These are phyloP conservation scores for Starmerella sp. DNA, from an alignment of 805 yeast genomes.

Conservation along the genomic window DNA sequence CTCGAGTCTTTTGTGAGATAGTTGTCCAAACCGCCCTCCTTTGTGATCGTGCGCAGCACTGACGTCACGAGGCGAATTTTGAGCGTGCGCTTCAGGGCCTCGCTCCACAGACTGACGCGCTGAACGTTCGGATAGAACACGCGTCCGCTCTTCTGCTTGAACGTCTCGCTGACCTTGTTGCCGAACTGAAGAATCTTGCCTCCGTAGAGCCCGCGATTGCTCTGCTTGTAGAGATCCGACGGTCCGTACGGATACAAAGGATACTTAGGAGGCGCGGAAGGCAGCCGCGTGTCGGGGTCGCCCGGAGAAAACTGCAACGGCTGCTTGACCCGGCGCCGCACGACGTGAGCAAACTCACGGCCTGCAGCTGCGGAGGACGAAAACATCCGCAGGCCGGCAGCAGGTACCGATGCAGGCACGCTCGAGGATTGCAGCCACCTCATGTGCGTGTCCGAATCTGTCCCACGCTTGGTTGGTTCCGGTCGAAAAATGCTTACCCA, in stretches of 20 bases:
- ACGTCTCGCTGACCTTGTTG: slow-evolving; percentile 64
- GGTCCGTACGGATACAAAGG: slow-evolving; percentile 76
- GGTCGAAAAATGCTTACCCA: no score
- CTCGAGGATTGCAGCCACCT: neutral
- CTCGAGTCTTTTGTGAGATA: slow-evolving; percentile 78
- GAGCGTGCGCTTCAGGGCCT: slow-evolving; percentile 48
- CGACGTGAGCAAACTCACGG: slow-evolving; percentile 25
- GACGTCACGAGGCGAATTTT: slow-evolving; percentile 58
- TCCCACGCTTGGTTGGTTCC: neutral
- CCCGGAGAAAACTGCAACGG: slow-evolving; percentile 37
- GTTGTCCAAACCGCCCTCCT: slow-evolving; percentile 90
- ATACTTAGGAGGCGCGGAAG: slow-evolving; percentile 32
- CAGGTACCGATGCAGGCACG: neutral
- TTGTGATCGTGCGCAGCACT: slow-evolving; percentile 75
- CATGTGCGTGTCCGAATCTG: neutral
- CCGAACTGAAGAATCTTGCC: slow-evolving; percentile 74
- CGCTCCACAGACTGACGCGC: slow-evolving; percentile 72
- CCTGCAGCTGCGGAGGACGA: slow-evolving; percentile 12
- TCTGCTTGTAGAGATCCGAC: slow-evolving; percentile 64
- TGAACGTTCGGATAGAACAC: slow-evolving; percentile 75
- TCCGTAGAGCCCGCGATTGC: slow-evolving; percentile 82
- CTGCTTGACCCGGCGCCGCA: slow-evolving; percentile 22
- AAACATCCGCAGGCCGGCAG: slow-evolving; percentile 8
- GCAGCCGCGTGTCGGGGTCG: slow-evolving; percentile 34
- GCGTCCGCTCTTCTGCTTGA: slow-evolving; percentile 54